Evolutionary conservation across 331 rosid species (phyloP).

Genomic region (Acacia pycnantha): DNA sequence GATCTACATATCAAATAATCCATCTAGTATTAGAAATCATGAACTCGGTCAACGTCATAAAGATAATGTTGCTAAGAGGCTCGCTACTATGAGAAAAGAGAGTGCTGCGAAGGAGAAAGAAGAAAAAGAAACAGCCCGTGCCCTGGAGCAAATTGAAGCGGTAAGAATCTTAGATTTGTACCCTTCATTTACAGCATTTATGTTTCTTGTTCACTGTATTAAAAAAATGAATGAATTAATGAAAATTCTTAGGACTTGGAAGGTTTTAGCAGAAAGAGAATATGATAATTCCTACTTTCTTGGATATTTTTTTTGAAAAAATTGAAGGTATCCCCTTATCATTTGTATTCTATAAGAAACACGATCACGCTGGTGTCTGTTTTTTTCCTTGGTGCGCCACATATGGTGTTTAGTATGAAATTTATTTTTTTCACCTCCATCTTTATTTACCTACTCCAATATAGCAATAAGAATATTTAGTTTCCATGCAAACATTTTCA

Average conservation of each 20-base stretch:
- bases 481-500: conserved; percentile 1
- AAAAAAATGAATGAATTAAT: not conserved
- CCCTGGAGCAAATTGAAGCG: conserved; percentile 81
- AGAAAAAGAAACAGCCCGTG: conserved; percentile 64
- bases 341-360: not conserved
- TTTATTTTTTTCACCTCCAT: not conserved
- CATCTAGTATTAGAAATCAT: conserved; percentile 82
- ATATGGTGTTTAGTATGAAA: not conserved
- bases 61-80: conserved; percentile 81
- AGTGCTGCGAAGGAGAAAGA: conserved; percentile 83
- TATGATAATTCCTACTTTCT: not conserved
- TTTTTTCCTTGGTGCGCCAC: not conserved
- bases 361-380: not conserved
- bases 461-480: not conserved
- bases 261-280: not conserved
- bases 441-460: not conserved
- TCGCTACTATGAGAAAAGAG: conserved; percentile 82
- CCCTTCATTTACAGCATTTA: not conserved
- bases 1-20: conserved; percentile 82
- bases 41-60: conserved; percentile 93
- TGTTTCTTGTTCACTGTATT: not conserved
- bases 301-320: not conserved
- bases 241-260: not conserved
- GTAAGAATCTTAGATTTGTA: conserved; percentile 46
- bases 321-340: not conserved